Conservation (phyloP, 495 filamentous ascomycete genomes). For the Penicillium herquei region DNA sequence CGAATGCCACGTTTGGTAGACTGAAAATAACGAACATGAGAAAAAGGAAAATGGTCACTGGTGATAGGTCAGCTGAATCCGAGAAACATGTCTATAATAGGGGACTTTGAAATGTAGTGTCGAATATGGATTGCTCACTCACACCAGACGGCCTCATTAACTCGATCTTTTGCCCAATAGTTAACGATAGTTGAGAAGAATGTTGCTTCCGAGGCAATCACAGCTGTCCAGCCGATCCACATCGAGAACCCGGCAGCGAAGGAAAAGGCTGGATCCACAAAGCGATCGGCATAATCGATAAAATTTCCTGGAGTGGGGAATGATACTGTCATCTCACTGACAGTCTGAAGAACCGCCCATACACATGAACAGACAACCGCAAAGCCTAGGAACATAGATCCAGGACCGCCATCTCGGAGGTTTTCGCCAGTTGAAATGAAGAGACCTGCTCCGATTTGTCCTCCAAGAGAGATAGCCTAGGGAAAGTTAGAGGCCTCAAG, state of each 20-base stretch:
- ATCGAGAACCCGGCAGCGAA: slow-evolving; percentile 30
- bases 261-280: slow-evolving; percentile 31
- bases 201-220: slow-evolving; percentile 23
- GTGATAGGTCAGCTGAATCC: no score
- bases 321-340: slow-evolving; percentile 32
- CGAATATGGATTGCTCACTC: neutral
- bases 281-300: slow-evolving; percentile 36
- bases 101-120: neutral
- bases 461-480: slow-evolving; percentile 31
- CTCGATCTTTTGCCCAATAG: slow-evolving; percentile 21
- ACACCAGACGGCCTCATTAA: slow-evolving; percentile 13
- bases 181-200: slow-evolving; percentile 21
- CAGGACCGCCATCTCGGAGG: slow-evolving; percentile 23
- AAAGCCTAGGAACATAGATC: slow-evolving; percentile 26
- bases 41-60: slow-evolving; percentile 30
- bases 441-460: slow-evolving; percentile 27
- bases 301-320: slow-evolving; percentile 32
- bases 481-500: neutral
- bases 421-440: slow-evolving; percentile 30
- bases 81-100: no score
- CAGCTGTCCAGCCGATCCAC: slow-evolving; percentile 30
- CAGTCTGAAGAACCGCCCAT: slow-evolving; percentile 28
- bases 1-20: slow-evolving; percentile 27
- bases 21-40: slow-evolving; percentile 20
- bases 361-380: slow-evolving; percentile 27